Base-by-base conservation (phyloP, 2,329 filamentous ascomycete genomes). In the Paracoccidioides lutzii region DNA sequence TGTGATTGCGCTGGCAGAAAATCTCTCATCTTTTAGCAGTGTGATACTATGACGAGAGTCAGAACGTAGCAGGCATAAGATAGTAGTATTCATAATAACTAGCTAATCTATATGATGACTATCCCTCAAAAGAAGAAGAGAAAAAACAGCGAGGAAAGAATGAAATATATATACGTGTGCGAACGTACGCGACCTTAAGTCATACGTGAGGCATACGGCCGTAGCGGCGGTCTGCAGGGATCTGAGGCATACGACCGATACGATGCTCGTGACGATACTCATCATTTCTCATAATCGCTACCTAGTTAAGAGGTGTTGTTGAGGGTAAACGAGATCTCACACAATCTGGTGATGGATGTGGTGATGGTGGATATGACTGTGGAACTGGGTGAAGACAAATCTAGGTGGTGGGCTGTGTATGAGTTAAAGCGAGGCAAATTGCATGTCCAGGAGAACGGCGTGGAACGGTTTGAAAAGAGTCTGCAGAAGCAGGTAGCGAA, bases 241-340 rank as follows among this genome's bases (percentile, higher is more conserved):
- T n/a, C n/a, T n/a, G n/a, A n/a, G n/a, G n/a, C n/a, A n/a, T n/a
- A n/a, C n/a, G n/a, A n/a, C n/a, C n/a, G n/a, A n/a, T n/a, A n/a
- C n/a, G n/a, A n/a, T n/a, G n/a, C n/a, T n/a, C n/a, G n/a, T n/a
- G n/a, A n/a, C n/a, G n/a, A n/a, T n/a, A 3, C 71, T 94, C 42
- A 72, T 93, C 4, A 84, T 93, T 4, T 89, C 83, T 40, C 89
- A 94, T 72, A 88, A 94, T 67, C 77, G 89, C 37, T 94, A 87
- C 77, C 85, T 94, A 22, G 63, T 79, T 93, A 71, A 78, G 84
- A 48, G 82, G 82, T 2, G 86, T 86, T 0, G 76, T 93, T 0
- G 84, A 88, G 65, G 84, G 84, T 0, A 69, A 78, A 49, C 65
- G 72, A 12, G 73, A 71, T 22, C 22, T 22, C 22, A 22, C 22